Base-by-base conservation (phyloP, 371 early-diverging fungal species). In the Apophysomyces trapeziformis region DNA sequence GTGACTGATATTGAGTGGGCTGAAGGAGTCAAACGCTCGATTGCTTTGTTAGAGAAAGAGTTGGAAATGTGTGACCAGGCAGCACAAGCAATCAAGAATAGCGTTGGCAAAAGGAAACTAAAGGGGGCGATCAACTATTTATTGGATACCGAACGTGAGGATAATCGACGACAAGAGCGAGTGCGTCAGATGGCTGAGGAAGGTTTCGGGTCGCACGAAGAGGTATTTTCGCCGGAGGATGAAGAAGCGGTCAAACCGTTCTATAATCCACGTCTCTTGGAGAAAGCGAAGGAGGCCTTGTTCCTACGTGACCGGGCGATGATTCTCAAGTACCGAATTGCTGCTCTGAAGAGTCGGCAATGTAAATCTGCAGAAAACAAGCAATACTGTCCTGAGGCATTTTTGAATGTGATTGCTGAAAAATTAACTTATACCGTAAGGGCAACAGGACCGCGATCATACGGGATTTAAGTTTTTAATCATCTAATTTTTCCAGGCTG, bases 321-420 rank as follows among this genome's bases (percentile, higher is more conserved):
- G 71, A 87, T 92, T 45, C 80, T 98, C 60, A 89, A 92, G 73
- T 86, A 90, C 64, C 92, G 98, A 12, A 74, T 91, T 44, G 84
- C 90, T 45, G 93, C 94, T 6, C 72, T 95, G 16, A 88, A 91
- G 57, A 87, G 90, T 69, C 87, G 92, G 13, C 87, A 90, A 43
- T 97, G 97, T 70, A 83, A 86, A 66, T 78, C 77, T 46, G 74
- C 83, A 8, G 89, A 91, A 39, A 93, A 92, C 80, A 92, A 93
- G 79, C 80, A 87, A n/a, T 87, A 92, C 62, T 98, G 99, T 65
- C 96, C 98, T 18, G 99, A 98, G 76, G 90, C 92, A 1, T 95
- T 94, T 71, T 77, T 98, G 63, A 89, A 90, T 35, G 92, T 94
- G 56, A 91, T 98, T 50, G 89, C 96, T 0, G 94, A 96, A 62